phyloP scores from a whole-genome alignment of 1,284 basidiomycete species.

The Apiotrichum mycotoxinovorans region DNA sequence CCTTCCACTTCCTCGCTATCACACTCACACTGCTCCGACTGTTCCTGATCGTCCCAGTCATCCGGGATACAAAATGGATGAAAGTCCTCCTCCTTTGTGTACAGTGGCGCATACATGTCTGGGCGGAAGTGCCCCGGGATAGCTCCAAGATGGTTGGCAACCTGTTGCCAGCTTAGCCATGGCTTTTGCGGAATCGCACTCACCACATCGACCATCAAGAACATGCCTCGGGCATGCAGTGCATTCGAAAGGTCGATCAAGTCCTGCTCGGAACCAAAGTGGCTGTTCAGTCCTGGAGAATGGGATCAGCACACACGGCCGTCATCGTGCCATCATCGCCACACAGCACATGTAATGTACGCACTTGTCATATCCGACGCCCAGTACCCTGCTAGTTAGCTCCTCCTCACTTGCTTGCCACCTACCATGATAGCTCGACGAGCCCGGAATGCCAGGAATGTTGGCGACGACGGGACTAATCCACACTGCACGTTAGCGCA shows the following conservation, averaged over 20 bases:
- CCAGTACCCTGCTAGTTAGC: slow-evolving; percentile 47
- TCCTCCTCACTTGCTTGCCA: background rate
- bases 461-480: slow-evolving; percentile 47
- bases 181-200: slow-evolving; percentile 40
- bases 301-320: slow-evolving; percentile 2
- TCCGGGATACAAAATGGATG: slow-evolving; percentile 50
- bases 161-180: background rate
- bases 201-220: slow-evolving; percentile 55
- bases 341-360: slow-evolving; percentile 1
- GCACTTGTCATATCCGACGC: slow-evolving; percentile 39
- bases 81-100: slow-evolving; percentile 34
- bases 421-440: slow-evolving; percentile 50
- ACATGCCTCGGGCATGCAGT: slow-evolving; percentile 53
- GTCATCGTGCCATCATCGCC: background rate
- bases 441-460: slow-evolving; percentile 36
- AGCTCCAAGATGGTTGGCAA: slow-evolving; percentile 52
- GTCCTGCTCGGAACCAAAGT: slow-evolving; percentile 52
- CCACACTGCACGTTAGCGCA: slow-evolving; percentile 36
- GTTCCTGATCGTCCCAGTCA: slow-evolving; percentile 50
- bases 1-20: background rate
- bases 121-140: slow-evolving; percentile 35
- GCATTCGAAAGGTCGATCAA: slow-evolving; percentile 50
- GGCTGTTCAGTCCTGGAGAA: slow-evolving; percentile 47
- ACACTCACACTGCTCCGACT: slow-evolving; percentile 51
- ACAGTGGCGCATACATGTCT: slow-evolving; percentile 8